Percentiles rank a stretch among this genome's conserved stretches.
These are phyloP conservation scores for Lavandula angustifolia DNA, from an alignment of 257 asterid species.

Conservation along the genomic window DNA sequence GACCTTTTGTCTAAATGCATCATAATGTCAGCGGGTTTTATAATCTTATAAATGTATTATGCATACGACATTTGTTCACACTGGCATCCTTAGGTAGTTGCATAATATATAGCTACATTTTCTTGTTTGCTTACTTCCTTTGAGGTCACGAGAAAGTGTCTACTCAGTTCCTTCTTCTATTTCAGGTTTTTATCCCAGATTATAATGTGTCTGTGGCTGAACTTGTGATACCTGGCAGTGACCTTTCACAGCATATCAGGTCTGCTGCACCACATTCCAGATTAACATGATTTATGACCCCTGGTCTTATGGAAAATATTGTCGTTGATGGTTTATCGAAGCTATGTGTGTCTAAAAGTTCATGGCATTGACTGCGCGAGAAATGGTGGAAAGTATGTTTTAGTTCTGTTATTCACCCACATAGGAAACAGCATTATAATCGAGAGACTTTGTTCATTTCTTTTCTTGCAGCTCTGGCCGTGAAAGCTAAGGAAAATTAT, in stretches of 20 bases:
- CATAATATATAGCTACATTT: background rate
- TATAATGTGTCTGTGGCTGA: slow-evolving; percentile 58
- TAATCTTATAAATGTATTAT: background rate
- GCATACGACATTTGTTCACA: background rate
- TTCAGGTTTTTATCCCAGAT: slow-evolving; percentile 55
- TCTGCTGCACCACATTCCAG: slow-evolving; percentile 16
- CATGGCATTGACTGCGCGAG: background rate
- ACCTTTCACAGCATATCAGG: slow-evolving; percentile 61
- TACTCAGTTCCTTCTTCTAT: slow-evolving; percentile 22
- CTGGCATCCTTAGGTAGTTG: background rate
- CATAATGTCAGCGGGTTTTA: background rate
- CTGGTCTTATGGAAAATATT: background rate
- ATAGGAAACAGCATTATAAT: background rate
- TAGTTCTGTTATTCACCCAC: background rate
- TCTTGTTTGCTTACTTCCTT: too few species aligned
- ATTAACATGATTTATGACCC: background rate
- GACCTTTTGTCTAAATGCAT: background rate
- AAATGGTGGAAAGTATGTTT: background rate
- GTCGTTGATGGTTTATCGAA: background rate
- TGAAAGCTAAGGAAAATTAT: background rate
- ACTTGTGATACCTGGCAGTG: slow-evolving; percentile 55
- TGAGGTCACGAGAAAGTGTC: background rate
- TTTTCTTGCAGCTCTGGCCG: background rate
- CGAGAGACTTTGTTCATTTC: background rate
- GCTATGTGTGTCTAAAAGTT: background rate